Base-by-base conservation (phyloP, 2,329 filamentous ascomycete genomes). In the Paracorniculantispora psalliotae region DNA sequence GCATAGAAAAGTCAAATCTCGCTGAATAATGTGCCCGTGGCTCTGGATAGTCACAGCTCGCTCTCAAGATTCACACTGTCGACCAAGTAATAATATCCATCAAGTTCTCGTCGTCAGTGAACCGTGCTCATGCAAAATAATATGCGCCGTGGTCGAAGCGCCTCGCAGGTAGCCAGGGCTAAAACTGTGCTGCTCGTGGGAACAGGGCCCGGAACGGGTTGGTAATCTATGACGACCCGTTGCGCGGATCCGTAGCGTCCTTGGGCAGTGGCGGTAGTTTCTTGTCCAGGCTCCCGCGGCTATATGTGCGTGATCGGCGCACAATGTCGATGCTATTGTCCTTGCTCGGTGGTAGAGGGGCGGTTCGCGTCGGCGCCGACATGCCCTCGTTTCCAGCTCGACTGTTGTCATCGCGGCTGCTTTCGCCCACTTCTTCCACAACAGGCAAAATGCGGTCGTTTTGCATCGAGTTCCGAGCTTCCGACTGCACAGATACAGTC, bases 341-440 rank as follows among this genome's bases (percentile, higher is more conserved):
- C 53, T 63, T 55, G n/a, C 68, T 67, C 4, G 73, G 73, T 35
- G 72, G 72, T 19, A 71, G 72, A 5, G 73, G 73, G 4, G 71
- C 71, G 10, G 70, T 67, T 21, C 70, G 77, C 4, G 79, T 82
- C 2, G 81, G 80, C 9, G 79, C 77, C 4, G 71, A 65, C 12
- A 67, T 30, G 33, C 37, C 62, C 43, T 65, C 63, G 41, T 49
- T 59, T 59, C 72, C 68, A 61, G 78, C 80, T 17, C 76, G 73
- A 12, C 48, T 69, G 62, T 66, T 66, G 48, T 65, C 70, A 49
- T 81, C 83, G 60, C 79, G 79, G 67, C 83, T 84, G 57, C 81
- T 87, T 72, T 97, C 93, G 5, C 86, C 89, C n/a, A 86, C 88
- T 73, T 97, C 93, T 65, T 96, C 90, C 7, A 97, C 92, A 10